A percentile compares a stretch with the other conserved stretches of the same genome.
phyloP scores from a whole-genome alignment of 352 stramenopile genomes.

The Globisporangium rhizosaccharum region DNA sequence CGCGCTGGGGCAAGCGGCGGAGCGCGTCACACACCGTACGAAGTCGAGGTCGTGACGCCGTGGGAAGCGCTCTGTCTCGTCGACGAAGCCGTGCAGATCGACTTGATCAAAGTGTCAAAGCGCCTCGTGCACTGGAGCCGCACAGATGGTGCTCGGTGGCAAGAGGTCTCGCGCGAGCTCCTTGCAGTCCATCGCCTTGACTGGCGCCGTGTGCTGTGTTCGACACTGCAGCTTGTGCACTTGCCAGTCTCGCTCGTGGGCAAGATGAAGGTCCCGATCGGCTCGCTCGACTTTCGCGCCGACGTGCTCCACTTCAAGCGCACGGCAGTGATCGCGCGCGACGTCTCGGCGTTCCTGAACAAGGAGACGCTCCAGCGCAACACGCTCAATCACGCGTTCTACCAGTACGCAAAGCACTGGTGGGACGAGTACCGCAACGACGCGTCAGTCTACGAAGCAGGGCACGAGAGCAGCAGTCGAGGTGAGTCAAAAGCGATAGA shows the following conservation, averaged over 20 bases:
- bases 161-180: constrained; percentile 47
- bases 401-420: constrained; percentile 81
- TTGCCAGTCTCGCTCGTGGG: constrained; percentile 58
- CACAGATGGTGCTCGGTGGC: constrained; percentile 21
- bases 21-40: constrained; percentile 23
- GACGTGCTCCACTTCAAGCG: constrained; percentile 61
- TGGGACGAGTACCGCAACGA: constrained; percentile 74
- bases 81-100: constrained; percentile 53
- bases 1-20: constrained; percentile 8
- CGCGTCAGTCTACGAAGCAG: constrained; percentile 10
- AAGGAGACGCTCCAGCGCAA: constrained; percentile 54
- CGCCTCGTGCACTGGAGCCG: constrained; percentile 26
- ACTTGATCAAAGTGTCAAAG: constrained; percentile 60
- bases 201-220: constrained; percentile 75
- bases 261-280: constrained; percentile 64
- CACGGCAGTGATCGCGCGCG: constrained; percentile 32
- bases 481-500: constrained; percentile 11
- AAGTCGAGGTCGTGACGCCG: constrained; percentile 51
- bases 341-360: constrained; percentile 42
- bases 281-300: constrained; percentile 58
- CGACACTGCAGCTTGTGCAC: constrained; percentile 60
- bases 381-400: constrained; percentile 56
- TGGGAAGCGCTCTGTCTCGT: constrained; percentile 70
- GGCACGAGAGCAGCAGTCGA: not conserved
- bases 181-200: constrained; percentile 65